Evolutionary conservation across 805 yeast genomes (phyloP).

Genomic region (Yamadazyma insecticola): DNA sequence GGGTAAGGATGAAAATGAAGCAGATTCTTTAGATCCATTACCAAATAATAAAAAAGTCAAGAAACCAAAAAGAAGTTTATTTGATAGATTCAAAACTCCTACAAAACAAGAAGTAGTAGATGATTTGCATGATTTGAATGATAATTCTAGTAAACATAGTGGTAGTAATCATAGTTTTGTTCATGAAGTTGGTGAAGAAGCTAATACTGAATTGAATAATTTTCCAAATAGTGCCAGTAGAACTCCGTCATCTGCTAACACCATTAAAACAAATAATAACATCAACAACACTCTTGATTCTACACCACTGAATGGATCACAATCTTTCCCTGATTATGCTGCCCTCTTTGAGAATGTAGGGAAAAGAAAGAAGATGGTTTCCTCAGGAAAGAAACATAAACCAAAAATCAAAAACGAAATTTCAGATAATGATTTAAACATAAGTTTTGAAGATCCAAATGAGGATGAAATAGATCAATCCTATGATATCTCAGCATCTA

Average conservation of each 20-base stretch:
- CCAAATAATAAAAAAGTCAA: constrained; percentile 25
- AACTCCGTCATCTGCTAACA: constrained; percentile 20
- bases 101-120: constrained; percentile 11
- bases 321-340: constrained; percentile 33
- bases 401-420: constrained; percentile 15
- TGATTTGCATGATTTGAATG: constrained; percentile 1
- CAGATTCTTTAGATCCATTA: constrained; percentile 11
- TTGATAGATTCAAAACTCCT: constrained; percentile 34
- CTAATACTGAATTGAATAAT: constrained; percentile 2
- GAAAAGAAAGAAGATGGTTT: constrained; percentile 26
- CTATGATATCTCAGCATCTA: constrained; percentile 6
- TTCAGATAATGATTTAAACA: not conserved
- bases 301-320: constrained; percentile 14
- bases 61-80: constrained; percentile 30
- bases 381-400: constrained; percentile 13
- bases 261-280: constrained; percentile 9
- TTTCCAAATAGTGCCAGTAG: constrained; percentile 14
- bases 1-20: constrained; percentile 16
- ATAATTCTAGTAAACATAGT: constrained; percentile 9
- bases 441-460: constrained; percentile 10
- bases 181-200: not conserved
- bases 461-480: constrained; percentile 15
- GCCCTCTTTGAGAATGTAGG: constrained; percentile 42
- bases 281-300: constrained; percentile 10
- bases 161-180: constrained; percentile 8